Evolutionary conservation across 768 basidiomycete species (phyloP).

Genomic region (Tephrocybe sp.): DNA sequence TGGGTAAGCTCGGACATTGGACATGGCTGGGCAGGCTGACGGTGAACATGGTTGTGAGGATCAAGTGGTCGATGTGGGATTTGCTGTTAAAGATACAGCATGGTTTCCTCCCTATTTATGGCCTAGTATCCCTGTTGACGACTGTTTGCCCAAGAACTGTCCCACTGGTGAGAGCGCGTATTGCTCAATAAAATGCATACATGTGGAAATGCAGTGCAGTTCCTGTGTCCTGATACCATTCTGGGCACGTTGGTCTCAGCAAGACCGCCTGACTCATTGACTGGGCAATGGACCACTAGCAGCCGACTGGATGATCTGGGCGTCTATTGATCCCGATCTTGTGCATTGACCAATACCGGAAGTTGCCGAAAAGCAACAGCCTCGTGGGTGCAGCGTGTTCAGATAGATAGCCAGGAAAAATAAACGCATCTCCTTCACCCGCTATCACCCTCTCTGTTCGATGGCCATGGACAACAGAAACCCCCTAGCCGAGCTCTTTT

Average conservation of each 20-base stretch:
- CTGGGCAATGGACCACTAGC: background rate
- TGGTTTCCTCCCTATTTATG: constrained; percentile 3
- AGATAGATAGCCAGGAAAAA: constrained; percentile 21
- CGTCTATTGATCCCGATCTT: constrained; percentile 11
- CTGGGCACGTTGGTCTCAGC: background rate
- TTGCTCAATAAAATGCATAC: constrained; percentile 15
- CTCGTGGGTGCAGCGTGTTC: constrained; percentile 49
- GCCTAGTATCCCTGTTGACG: constrained; percentile 11
- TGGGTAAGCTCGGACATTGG: background rate
- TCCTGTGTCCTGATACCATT: background rate
- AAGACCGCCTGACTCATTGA: background rate
- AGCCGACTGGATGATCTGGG: too few relatives aligned
- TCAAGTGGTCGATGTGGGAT: background rate
- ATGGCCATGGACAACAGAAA: constrained; percentile 43
- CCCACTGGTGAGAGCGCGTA: too few relatives aligned
- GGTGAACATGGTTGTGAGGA: constrained; percentile 32
- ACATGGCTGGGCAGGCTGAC: constrained; percentile 27
- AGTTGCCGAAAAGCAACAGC: constrained; percentile 32
- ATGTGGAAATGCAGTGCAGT: too few relatives aligned
- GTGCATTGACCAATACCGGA: too few relatives aligned
- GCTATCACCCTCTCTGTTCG: constrained; percentile 12
- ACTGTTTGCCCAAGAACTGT: constrained; percentile 9
- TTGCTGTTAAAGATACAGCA: background rate
- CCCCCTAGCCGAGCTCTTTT: constrained; percentile 51
- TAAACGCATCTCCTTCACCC: constrained; percentile 11